Evolutionary conservation across 1,139 yeast genomes (phyloP), one percentile per base, ranked within the genome.

Genomic region (Yamadazyma atmosphaerica): DNA sequence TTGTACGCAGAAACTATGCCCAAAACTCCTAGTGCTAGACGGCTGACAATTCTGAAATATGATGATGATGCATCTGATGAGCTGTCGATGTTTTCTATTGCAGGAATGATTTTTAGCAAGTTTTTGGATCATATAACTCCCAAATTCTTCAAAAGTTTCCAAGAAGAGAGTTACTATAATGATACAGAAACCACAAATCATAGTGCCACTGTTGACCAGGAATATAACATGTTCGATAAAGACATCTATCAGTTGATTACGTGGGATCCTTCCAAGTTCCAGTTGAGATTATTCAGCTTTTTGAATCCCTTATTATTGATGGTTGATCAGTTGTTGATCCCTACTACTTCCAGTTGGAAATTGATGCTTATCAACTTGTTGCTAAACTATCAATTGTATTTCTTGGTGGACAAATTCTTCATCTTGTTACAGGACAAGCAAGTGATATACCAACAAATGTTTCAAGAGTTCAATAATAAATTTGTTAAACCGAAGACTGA

Each of bases 381-480:
- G 2, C 56, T 74, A 3, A 65, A 77, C n/a, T 49, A 66, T 5
- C 59, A 67, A 1, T 55, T 71, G 12, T 65, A 75, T 45, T 58
- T 64, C 33, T 49, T 74, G 6, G 53, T 80, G n/a, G 54, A 59
- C 30, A 62, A 68, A 35, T 85, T 79, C 51, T 61, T 74, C 24
- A 63, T 63, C 3, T 63, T 79, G 39, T 45, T 80, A 13, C 65
- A 70, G 37, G 92, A 86, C 57, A 83, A 80, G 46, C 79, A 77
- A 38, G 65, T 83, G 10, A 54, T 86, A 6, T 75, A 74, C 45
- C 78, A 74, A 44, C 88, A 84, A 50, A 77, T 79, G 51, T 68
- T 81, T 43, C 73, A 72, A 25, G 94, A 85, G 51, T 81, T 81
- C 51, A 77, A 82, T 47, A 62, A 70, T 31, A 84, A 84, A 54